Percentiles rank a stretch among this genome's conserved stretches.
Evolutionary conservation across 352 stramenopile species (phyloP).

Genomic region (Phytophthora ramorum): DNA sequence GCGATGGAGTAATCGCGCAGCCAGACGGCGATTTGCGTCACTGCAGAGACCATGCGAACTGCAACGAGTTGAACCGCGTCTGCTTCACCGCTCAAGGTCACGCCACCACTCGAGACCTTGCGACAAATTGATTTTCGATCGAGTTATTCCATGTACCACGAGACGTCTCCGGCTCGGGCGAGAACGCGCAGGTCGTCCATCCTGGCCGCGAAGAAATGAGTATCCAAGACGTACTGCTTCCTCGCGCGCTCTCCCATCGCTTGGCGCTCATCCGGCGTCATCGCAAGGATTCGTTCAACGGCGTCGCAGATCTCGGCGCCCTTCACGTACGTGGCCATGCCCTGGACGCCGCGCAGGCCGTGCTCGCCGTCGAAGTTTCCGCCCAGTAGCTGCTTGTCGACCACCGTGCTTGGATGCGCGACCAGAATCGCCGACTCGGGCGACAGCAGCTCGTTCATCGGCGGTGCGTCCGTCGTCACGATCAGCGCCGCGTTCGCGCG

Average conservation of each 20-base stretch:
- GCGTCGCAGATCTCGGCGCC: conserved; percentile 51
- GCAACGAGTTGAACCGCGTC: not conserved
- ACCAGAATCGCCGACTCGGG: conserved; percentile 48
- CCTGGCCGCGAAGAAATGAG: conserved; percentile 27
- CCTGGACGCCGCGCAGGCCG: conserved; percentile 47
- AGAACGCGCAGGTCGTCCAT: conserved; percentile 34
- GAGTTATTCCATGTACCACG: conserved; percentile 21
- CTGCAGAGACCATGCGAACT: conserved; percentile 5
- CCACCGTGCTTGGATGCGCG: conserved; percentile 15
- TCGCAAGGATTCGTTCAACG: conserved; percentile 45
- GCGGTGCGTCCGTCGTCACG: conserved; percentile 53
- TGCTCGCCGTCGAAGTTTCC: conserved; percentile 39
- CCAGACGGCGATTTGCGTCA: conserved; percentile 13
- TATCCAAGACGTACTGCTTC: conserved; percentile 40
- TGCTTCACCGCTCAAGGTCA: not conserved
- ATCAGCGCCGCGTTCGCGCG: conserved; percentile 53
- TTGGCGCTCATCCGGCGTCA: conserved; percentile 44
- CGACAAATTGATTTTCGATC: conserved; percentile 10
- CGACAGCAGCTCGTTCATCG: conserved; percentile 73
- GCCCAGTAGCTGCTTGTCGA: conserved; percentile 49
- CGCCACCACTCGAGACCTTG: not conserved
- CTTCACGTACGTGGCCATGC: conserved; percentile 54
- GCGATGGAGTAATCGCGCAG: conserved; percentile 23
- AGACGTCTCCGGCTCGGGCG: conserved; percentile 8
- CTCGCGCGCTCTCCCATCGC: conserved; percentile 33